Percentiles rank a stretch among this genome's conserved stretches.
Conservation (phyloP, 2,329 filamentous ascomycete genomes). For the Pseudogymnoascus sp. region DNA sequence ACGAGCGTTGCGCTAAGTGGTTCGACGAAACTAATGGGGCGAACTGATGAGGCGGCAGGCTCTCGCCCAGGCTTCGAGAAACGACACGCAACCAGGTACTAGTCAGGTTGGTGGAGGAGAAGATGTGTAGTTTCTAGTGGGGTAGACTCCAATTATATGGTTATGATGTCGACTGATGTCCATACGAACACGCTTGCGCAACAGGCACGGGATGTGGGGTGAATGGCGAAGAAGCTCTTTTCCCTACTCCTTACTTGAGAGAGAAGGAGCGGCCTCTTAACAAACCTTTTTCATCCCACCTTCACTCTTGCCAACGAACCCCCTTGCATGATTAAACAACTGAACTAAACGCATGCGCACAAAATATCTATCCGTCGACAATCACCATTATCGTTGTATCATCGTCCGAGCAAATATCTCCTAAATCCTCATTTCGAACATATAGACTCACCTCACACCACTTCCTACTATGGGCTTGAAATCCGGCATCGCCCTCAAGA, state of each 20-base stretch:
- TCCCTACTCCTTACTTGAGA: neutral
- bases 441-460: neutral
- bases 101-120: conserved; percentile 6
- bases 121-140: neutral
- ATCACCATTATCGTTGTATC: neutral
- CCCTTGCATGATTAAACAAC: neutral
- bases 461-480: conserved; percentile 43
- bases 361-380: neutral
- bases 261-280: neutral
- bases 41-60: neutral
- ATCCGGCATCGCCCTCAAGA: conserved; percentile 56
- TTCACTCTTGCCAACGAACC: neutral
- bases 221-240: conserved; percentile 1
- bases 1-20: neutral
- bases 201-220: conserved; percentile 1
- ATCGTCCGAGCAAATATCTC: neutral
- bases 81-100: neutral
- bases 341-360: neutral
- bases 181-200: conserved; percentile 5
- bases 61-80: neutral
- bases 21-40: neutral
- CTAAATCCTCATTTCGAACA: neutral
- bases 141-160: neutral
- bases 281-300: neutral
- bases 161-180: conserved; percentile 4